Percentiles rank a stretch among this genome's conserved stretches.
phyloP scores from a whole-genome alignment of 106 monocot species.

The Platanthera zijinensis region DNA sequence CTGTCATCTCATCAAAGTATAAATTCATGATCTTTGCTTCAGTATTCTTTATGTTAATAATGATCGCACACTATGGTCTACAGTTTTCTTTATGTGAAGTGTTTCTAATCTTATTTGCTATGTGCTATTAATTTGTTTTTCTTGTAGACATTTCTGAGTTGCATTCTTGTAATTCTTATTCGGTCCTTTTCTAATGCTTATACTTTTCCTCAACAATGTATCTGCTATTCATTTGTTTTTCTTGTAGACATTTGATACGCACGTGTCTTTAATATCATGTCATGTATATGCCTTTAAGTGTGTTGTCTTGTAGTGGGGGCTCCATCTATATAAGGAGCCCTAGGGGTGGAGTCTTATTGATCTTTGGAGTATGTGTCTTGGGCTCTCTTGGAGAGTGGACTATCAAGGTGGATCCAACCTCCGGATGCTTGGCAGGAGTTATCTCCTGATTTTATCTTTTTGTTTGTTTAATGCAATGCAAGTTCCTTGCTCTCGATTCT shows the following conservation, averaged over 20 bases:
- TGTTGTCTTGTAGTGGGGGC: too few species aligned
- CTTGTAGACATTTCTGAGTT: slow-evolving; percentile 2
- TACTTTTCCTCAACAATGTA: background rate
- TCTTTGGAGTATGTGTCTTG: too few species aligned
- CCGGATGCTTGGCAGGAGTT: too few species aligned
- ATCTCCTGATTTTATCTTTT: too few species aligned
- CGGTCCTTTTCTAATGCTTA: background rate
- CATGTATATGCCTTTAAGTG: too few species aligned
- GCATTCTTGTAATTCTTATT: background rate
- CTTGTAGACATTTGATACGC: background rate
- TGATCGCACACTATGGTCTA: background rate
- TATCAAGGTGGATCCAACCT: too few species aligned
- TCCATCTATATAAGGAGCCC: too few species aligned
- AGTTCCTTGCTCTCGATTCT: too few species aligned
- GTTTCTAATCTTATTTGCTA: background rate
- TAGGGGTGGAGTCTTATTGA: too few species aligned
- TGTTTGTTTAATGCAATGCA: too few species aligned
- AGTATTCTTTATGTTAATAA: background rate
- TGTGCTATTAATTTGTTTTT: background rate
- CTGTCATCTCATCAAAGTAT: background rate
- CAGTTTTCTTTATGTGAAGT: background rate
- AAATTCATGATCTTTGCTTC: background rate
- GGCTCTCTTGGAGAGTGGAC: too few species aligned
- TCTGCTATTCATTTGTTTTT: background rate
- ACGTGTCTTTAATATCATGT: too few species aligned